Evolutionary conservation across 2,329 filamentous ascomycete genomes (phyloP).

Genomic region (Colletotrichum sp.): DNA sequence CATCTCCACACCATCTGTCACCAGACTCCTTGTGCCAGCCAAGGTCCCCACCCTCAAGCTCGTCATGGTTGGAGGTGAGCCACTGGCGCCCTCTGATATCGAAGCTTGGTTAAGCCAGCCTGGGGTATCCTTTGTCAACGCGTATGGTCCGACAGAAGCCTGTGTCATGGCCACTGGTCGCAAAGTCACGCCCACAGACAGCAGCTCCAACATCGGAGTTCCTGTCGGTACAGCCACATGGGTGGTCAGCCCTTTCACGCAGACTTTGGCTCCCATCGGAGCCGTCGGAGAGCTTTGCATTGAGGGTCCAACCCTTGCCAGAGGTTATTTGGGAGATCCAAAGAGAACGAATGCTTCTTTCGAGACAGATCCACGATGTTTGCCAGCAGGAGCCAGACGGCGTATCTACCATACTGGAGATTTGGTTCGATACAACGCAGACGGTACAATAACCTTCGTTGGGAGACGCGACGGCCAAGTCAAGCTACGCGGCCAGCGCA

Average conservation of each 20-base stretch:
- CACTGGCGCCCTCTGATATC: background rate
- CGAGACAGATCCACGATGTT: background rate
- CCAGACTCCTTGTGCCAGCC: background rate
- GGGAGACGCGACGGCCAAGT: conserved; percentile 53
- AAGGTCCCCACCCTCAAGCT: background rate
- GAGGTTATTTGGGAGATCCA: conserved; percentile 18
- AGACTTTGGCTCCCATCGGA: conserved; percentile 30
- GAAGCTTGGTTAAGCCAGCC: background rate
- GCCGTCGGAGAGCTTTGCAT: conserved; percentile 18
- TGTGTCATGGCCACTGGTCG: background rate
- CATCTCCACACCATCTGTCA: conserved; percentile 53
- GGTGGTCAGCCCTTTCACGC: conserved; percentile 30
- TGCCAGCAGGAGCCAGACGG: background rate
- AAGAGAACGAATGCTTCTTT: conserved; percentile 28
- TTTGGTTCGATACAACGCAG: conserved; percentile 43
- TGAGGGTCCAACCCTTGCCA: background rate
- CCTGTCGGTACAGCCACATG: conserved; percentile 27
- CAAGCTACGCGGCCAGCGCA: conserved; percentile 51
- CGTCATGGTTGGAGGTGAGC: background rate
- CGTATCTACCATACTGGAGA: conserved; percentile 55
- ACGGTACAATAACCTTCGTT: conserved; percentile 33
- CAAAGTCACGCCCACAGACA: background rate
- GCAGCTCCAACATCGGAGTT: background rate
- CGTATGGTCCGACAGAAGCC: conserved; percentile 1
- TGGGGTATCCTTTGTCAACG: background rate